Evolutionary conservation across 2,329 filamentous ascomycete species (phyloP), one percentile per base, ranked within the genome.

Genomic region (Hypoxylon sp.): DNA sequence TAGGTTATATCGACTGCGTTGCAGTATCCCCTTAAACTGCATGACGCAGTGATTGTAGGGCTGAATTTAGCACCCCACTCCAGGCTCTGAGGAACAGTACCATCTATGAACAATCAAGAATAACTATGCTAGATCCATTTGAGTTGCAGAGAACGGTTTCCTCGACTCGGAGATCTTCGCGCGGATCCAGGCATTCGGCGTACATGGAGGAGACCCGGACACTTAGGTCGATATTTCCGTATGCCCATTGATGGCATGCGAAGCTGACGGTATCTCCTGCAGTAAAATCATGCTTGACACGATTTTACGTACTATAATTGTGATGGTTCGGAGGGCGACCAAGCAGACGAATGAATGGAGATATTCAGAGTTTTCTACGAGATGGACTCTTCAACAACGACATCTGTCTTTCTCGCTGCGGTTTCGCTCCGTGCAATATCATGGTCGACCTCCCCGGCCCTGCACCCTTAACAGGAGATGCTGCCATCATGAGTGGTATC

Each of bases 51-150:
- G n/a, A n/a, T n/a, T n/a, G n/a, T n/a, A n/a, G n/a, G n/a, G n/a
- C n/a, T n/a, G 29, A 32, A 37, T 15, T 7, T 13, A 50, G 32
- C 15, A 31, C 24, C 27, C 19, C 11, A 10, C n/a, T n/a, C 15
- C 27, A 27, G 19, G 27, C 47, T 13, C 8, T 47, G 1, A 47
- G 21, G 17, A 24, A 47, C 21, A 19, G 44, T 21, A 24, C 24
- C 19, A 47, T 19, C 19, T 13, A 47, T 7, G 19, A 47, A 19
- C 17, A 51, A 52, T 19, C 48, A 52, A 35, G 32, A 52, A 29
- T 8, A 11, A 52, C 2, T 29, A 6, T 21, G 48, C 15, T 2
- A 29, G 47, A 10, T n/a, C 31, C 31, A n/a, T 51, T 51, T 15
- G n/a, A 32, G 15, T 27, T 15, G 11, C 2, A n/a, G 27, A 51